These are phyloP conservation scores for Trichoderma simmonsii DNA, from an alignment of 2,329 filamentous ascomycete genomes.

Conservation along the genomic window DNA sequence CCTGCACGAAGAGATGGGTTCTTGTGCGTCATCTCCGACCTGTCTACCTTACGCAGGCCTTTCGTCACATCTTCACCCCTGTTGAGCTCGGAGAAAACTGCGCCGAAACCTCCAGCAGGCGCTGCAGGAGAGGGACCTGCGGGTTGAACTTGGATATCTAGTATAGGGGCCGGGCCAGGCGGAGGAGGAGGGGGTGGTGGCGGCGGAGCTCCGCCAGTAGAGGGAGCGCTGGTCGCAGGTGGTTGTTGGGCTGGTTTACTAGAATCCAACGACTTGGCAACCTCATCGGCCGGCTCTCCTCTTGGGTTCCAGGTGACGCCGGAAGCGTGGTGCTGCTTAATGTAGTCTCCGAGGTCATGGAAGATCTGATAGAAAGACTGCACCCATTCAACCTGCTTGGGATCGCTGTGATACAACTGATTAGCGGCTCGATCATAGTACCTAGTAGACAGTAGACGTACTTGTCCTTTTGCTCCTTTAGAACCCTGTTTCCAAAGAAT, in stretches of 20 bases:
- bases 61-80: slow-evolving; percentile 84
- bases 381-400: slow-evolving; percentile 80
- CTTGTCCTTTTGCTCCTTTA: slow-evolving; percentile 83
- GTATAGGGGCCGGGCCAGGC: slow-evolving; percentile 65
- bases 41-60: slow-evolving; percentile 88
- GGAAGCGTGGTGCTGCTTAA: slow-evolving; percentile 75
- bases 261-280: slow-evolving; percentile 53
- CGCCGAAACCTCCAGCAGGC: slow-evolving; percentile 63
- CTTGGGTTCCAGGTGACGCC: slow-evolving; percentile 85
- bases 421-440: neutral
- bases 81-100: slow-evolving; percentile 91
- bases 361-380: slow-evolving; percentile 91
- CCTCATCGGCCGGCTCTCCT: slow-evolving; percentile 69
- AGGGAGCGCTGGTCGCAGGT: slow-evolving; percentile 40
- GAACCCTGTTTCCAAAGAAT: slow-evolving; percentile 90
- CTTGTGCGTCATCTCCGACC: slow-evolving; percentile 97
- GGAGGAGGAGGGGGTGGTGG: slow-evolving; percentile 67
- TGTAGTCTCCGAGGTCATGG: slow-evolving; percentile 76
- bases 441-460: slow-evolving; percentile 25
- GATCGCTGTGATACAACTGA: slow-evolving; percentile 54
- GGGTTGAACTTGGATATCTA: slow-evolving; percentile 52
- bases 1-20: slow-evolving; percentile 80
- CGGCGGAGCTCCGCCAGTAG: slow-evolving; percentile 49
- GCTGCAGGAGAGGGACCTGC: slow-evolving; percentile 20
- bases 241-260: neutral